Evolutionary conservation across 495 filamentous ascomycete species (phyloP).

Genomic region (Podospora pseudocomata): DNA sequence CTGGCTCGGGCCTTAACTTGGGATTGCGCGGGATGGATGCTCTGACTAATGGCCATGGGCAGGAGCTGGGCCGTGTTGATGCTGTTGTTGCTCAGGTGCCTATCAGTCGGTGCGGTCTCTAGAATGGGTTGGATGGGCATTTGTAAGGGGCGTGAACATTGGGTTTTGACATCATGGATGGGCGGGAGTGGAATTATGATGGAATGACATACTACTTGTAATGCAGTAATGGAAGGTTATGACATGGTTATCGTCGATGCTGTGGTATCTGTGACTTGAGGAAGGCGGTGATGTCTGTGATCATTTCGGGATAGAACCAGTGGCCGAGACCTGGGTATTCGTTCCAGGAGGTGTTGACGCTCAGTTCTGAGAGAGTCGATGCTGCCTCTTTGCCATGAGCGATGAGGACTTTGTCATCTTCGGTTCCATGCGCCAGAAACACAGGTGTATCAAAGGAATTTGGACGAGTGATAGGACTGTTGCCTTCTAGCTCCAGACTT

Average conservation of each 20-base stretch:
- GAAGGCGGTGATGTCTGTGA: slow-evolving; percentile 45
- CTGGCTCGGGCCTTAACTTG: slow-evolving; percentile 60
- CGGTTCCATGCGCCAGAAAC: slow-evolving; percentile 51
- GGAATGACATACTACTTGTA: slow-evolving; percentile 5
- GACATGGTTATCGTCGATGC: slow-evolving; percentile 9
- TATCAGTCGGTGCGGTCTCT: slow-evolving; percentile 29
- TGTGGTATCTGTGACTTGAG: slow-evolving; percentile 16
- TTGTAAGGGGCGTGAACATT: not conserved
- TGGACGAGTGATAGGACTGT: not conserved
- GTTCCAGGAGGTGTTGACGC: slow-evolving; percentile 40
- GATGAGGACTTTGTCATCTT: slow-evolving; percentile 46
- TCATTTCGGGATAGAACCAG: slow-evolving; percentile 51
- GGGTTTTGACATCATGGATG: slow-evolving; percentile 1
- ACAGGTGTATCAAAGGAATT: slow-evolving; percentile 31
- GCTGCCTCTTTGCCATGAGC: slow-evolving; percentile 37
- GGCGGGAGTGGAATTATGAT: not conserved
- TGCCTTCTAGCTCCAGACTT: slow-evolving; percentile 22
- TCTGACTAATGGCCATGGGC: slow-evolving; percentile 58
- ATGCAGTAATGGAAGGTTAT: slow-evolving; percentile 18
- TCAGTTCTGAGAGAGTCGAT: slow-evolving; percentile 32
- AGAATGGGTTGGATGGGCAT: not conserved
- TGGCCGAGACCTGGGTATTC: slow-evolving; percentile 48
- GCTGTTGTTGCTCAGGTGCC: slow-evolving; percentile 48
- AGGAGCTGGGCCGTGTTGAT: slow-evolving; percentile 52
- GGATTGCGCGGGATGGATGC: slow-evolving; percentile 60